These are phyloP conservation scores for Amaranthus tricolor DNA, from an alignment of 179 eudicot species.

Conservation along the genomic window DNA sequence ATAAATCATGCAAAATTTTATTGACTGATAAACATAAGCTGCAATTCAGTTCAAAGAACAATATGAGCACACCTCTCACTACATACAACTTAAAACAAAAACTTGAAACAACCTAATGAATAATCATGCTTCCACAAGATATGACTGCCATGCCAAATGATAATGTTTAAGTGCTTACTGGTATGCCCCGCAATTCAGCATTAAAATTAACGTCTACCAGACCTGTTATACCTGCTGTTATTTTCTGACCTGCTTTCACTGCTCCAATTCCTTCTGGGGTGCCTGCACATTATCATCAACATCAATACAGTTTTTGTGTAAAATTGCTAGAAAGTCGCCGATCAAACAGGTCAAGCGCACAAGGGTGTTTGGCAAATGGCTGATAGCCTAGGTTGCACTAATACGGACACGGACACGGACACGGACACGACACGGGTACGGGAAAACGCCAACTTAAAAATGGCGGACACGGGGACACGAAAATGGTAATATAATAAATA, in stretches of 20 bases:
- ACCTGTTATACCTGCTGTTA: conserved; percentile 90
- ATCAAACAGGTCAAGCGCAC: not conserved
- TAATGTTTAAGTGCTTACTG: conserved; percentile 27
- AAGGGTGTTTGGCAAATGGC: not conserved
- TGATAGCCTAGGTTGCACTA: too few relatives aligned
- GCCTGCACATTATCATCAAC: conserved; percentile 43
- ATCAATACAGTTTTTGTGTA: not conserved
- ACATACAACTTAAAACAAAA: not conserved
- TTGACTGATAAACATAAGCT: conserved; percentile 6
- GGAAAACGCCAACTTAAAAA: too few relatives aligned
- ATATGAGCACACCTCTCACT: not conserved
- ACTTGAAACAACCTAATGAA: not conserved
- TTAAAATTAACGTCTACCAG: conserved; percentile 66
- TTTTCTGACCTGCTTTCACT: conserved; percentile 80
- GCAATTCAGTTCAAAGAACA: conserved; percentile 7
- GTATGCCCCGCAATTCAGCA: conserved; percentile 48
- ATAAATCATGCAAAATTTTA: not conserved
- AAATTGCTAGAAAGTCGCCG: not conserved
- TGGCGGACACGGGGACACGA: too few relatives aligned
- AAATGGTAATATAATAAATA: too few relatives aligned
- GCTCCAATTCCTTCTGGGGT: conserved; percentile 96
- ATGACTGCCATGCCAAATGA: not conserved
- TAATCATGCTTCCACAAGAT: not conserved
- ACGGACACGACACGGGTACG: too few relatives aligned
- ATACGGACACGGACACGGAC: too few relatives aligned